phyloP scores from a whole-genome alignment of 2,329 filamentous ascomycete genomes.

The Orbilia ellipsospora region DNA sequence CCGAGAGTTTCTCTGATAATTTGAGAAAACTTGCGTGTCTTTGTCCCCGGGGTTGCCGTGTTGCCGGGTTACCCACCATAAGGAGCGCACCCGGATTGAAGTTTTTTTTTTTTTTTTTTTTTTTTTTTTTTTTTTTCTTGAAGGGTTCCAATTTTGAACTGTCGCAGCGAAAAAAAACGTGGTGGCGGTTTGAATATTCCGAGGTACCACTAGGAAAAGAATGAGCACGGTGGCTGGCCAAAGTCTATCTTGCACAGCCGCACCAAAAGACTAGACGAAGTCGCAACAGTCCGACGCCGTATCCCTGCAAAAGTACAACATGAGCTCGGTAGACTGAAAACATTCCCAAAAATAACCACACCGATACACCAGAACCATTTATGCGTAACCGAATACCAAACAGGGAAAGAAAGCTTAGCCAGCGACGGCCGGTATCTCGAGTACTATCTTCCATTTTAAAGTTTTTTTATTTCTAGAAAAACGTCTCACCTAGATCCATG shows the following conservation, averaged over 20 bases:
- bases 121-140: too few relatives aligned
- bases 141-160: not conserved
- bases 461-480: conserved; percentile 39
- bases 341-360: conserved; percentile 11
- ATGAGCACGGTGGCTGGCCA: conserved; percentile 17
- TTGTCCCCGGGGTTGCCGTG: not conserved
- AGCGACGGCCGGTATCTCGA: conserved; percentile 17
- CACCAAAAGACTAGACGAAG: not conserved
- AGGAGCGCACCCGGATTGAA: not conserved
- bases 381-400: conserved; percentile 3
- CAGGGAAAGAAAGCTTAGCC: conserved; percentile 13
- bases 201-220: not conserved
- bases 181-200: not conserved
- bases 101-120: not conserved
- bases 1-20: not conserved
- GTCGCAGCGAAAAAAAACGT: too few relatives aligned
- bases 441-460: not conserved
- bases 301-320: not conserved
- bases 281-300: not conserved
- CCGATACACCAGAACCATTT: not conserved
- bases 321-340: not conserved
- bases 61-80: not conserved
- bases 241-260: conserved; percentile 32
- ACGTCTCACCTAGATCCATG: conserved; percentile 1
- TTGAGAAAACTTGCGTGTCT: not conserved